These are phyloP conservation scores for Chalciporus chontae DNA, from an alignment of 768 basidiomycete species.

Conservation along the genomic window DNA sequence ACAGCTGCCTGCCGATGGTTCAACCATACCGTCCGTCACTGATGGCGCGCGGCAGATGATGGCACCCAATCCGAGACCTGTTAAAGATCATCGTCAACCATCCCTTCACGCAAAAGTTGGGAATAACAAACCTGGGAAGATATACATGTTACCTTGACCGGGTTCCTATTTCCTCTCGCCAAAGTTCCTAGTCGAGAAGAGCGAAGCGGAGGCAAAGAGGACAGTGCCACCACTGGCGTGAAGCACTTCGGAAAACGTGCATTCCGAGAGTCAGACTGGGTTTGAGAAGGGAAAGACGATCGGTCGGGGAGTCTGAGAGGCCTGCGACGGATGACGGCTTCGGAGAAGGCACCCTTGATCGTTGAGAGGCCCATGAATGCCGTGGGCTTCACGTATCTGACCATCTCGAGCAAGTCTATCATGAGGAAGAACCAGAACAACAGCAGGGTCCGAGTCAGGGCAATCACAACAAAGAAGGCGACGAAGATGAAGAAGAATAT, in stretches of 20 bases:
- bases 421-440: too few relatives aligned
- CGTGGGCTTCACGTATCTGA: constrained; percentile 81
- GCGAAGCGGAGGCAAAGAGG: constrained; percentile 86
- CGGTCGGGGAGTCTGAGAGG: constrained; percentile 72
- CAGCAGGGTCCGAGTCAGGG: too few relatives aligned
- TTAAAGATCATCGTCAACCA: constrained; percentile 1
- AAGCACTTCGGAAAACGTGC: constrained; percentile 75
- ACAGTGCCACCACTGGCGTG: constrained; percentile 67
- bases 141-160: constrained; percentile 94
- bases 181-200: constrained; percentile 66
- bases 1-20: constrained; percentile 81
- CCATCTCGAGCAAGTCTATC: constrained; percentile 69
- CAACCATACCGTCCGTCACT: constrained; percentile 87
- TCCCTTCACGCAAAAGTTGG: neutral
- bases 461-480: too few relatives aligned
- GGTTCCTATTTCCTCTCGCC: constrained; percentile 59
- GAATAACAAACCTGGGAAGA: constrained; percentile 54
- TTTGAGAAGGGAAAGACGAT: constrained; percentile 94
- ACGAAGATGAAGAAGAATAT: too few relatives aligned
- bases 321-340: constrained; percentile 69
- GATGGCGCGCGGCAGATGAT: constrained; percentile 64
- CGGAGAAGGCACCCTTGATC: constrained; percentile 74
- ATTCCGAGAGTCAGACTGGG: constrained; percentile 79
- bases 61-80: constrained; percentile 59
- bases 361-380: constrained; percentile 91